Conservation (phyloP, 1,284 basidiomycete genomes). For the Microbotryum violaceum region DNA sequence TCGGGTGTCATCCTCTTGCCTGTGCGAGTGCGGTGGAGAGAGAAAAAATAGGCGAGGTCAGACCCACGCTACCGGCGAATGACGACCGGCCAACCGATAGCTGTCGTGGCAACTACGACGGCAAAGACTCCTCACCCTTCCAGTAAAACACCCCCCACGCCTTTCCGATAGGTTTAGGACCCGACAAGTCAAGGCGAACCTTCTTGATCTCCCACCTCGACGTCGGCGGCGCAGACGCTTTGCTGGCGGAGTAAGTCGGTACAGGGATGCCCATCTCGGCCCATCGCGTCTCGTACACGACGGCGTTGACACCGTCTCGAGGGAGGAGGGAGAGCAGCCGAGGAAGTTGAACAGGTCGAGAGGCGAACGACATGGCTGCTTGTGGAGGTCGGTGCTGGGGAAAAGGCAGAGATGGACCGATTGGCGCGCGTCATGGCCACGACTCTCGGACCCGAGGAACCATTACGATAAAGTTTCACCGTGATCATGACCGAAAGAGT, state of each 20-base stretch:
- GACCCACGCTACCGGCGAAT: neutral
- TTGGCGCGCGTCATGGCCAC: too few relatives aligned
- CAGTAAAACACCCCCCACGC: constrained; percentile 68
- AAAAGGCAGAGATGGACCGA: too few relatives aligned
- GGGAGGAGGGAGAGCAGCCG: constrained; percentile 57
- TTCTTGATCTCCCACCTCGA: constrained; percentile 66
- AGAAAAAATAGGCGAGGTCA: too few relatives aligned
- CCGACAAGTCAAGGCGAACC: constrained; percentile 50
- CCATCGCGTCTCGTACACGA: constrained; percentile 66
- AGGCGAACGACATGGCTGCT: neutral
- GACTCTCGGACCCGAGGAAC: too few relatives aligned
- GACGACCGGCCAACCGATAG: neutral
- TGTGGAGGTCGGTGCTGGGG: neutral
- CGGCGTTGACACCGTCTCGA: constrained; percentile 56
- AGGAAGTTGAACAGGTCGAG: constrained; percentile 4
- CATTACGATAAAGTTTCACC: too few relatives aligned
- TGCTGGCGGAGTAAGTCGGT: constrained; percentile 4
- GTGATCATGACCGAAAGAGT: too few relatives aligned
- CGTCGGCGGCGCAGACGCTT: neutral
- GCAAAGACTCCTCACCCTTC: constrained; percentile 54
- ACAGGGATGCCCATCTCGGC: constrained; percentile 55
- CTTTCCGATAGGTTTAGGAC: constrained; percentile 62
- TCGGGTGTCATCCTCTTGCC: constrained; percentile 41
- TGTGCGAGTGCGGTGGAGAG: constrained; percentile 18
- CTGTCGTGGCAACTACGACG: too few relatives aligned